Evolutionary conservation across 148 eudicot genomes (phyloP).

Genomic region (Pouteria glomerata): DNA sequence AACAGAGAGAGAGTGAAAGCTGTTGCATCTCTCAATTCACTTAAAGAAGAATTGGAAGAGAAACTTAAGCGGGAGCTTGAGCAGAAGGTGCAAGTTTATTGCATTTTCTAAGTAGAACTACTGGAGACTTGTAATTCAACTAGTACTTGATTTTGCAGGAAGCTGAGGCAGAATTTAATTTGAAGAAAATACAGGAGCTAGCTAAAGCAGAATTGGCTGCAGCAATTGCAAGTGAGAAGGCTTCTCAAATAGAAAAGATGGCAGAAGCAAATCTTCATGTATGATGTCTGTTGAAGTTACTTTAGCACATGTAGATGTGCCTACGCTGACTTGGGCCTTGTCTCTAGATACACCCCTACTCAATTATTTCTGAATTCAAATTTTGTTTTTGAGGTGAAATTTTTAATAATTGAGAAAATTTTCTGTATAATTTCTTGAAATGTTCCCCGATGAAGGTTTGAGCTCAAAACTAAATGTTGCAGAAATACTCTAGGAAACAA

Average conservation of each 20-base stretch:
- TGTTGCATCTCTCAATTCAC: slow-evolving; percentile 80
- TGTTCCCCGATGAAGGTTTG: slow-evolving; percentile 10
- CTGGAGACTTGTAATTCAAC: slow-evolving; percentile 8
- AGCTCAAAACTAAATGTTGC: neutral
- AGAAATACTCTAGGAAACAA: neutral
- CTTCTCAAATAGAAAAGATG: slow-evolving; percentile 86
- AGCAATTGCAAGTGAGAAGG: slow-evolving; percentile 85
- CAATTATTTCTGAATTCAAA: neutral
- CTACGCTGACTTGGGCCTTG: neutral
- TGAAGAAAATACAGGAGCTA: slow-evolving; percentile 61
- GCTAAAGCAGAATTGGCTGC: slow-evolving; percentile 88
- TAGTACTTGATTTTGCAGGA: slow-evolving; percentile 44
- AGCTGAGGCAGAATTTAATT: slow-evolving; percentile 49
- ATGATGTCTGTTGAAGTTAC: slow-evolving; percentile 21
- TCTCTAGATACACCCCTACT: neutral
- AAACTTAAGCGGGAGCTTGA: slow-evolving; percentile 64
- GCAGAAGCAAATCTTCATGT: slow-evolving; percentile 90
- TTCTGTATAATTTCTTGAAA: slow-evolving; percentile 4
- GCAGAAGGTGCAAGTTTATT: slow-evolving; percentile 53
- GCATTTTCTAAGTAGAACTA: neutral
- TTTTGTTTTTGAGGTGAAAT: neutral
- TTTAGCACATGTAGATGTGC: neutral
- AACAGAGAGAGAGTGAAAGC: slow-evolving; percentile 77
- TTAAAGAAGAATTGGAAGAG: slow-evolving; percentile 77
- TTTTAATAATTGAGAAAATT: neutral